Base-by-base conservation (phyloP, 2,329 filamentous ascomycete genomes). In the Aspergillus floridensis region DNA sequence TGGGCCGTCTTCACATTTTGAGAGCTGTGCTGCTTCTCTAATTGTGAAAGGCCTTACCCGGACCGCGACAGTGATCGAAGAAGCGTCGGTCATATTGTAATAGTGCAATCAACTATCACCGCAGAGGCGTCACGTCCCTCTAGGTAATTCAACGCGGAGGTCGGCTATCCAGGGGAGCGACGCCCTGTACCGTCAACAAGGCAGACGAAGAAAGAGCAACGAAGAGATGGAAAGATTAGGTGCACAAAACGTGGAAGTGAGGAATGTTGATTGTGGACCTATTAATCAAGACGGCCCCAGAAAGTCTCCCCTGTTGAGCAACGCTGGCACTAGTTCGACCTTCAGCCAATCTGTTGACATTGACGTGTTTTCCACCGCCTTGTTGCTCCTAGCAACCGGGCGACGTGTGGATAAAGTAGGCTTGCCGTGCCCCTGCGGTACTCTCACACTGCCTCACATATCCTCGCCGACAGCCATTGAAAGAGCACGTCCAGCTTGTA, bases 1-100 rank as follows among this genome's bases (percentile, higher is more conserved):
- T 5, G 91, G 92, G 56, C 88, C 88, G 76, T 97, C 93, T 68
- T 99, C 93, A 70, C 76, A 78, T 75, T 82, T 82, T 32, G 80
- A 79, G 82, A 99, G 80, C 79, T 98, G 93, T 46, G 95, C 95
- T 67, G 95, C 95, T 82, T 99, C 95, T 79, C 92, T 84, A 68
- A 98, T 97, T 12, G 86, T 88, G 69, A 88, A 88, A 22, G 86
- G 86, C 61, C 86, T 81, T 53, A 88, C 86, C 75, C 86, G 80
- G 64, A 88, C 84, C 41, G 79, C 74, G 64, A 82, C 80, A 44
- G 75, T 79, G 61, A 82, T 82, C 12, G 80, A 82, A 21, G 80
- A 81, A 62, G 80, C 76, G 65, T 78, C 78, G 62, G 74, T 72
- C 79, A 81, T 81, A 35, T 44, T 72, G 67, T 57, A 58, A 19